Conservation (phyloP, 202 grass and related monocot species). For the Schoenoplectus triqueter region DNA sequence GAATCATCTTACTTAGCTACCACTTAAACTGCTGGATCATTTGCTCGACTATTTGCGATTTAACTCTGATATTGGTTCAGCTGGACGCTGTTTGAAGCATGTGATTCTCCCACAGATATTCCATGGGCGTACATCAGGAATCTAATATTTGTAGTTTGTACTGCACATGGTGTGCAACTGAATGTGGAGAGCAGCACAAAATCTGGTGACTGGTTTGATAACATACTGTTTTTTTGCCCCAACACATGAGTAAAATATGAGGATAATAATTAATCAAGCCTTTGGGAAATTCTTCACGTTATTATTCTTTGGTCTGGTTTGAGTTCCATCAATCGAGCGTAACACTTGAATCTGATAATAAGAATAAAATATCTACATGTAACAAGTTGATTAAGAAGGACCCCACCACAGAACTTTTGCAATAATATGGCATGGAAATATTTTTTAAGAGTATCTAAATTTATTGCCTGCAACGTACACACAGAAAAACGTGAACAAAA, state of each 20-base stretch:
- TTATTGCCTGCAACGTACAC: background rate
- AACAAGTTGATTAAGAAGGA: conserved; percentile 8
- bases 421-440: background rate
- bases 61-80: too few relatives aligned
- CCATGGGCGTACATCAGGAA: background rate
- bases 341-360: background rate
- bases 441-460: background rate
- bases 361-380: conserved; percentile 11
- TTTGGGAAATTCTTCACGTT: background rate
- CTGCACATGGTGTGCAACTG: background rate
- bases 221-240: background rate
- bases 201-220: too few relatives aligned
- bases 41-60: too few relatives aligned
- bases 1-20: too few relatives aligned
- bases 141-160: background rate
- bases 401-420: background rate
- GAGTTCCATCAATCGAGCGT: background rate
- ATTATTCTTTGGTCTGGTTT: background rate
- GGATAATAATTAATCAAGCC: background rate
- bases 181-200: too few relatives aligned
- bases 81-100: too few relatives aligned
- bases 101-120: background rate
- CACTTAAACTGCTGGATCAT: too few relatives aligned
- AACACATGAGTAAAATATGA: background rate
- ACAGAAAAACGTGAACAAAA: conserved; percentile 15